Conservation (phyloP, 2,329 filamentous ascomycete species). For the Cyclaneusma minus region DNA sequence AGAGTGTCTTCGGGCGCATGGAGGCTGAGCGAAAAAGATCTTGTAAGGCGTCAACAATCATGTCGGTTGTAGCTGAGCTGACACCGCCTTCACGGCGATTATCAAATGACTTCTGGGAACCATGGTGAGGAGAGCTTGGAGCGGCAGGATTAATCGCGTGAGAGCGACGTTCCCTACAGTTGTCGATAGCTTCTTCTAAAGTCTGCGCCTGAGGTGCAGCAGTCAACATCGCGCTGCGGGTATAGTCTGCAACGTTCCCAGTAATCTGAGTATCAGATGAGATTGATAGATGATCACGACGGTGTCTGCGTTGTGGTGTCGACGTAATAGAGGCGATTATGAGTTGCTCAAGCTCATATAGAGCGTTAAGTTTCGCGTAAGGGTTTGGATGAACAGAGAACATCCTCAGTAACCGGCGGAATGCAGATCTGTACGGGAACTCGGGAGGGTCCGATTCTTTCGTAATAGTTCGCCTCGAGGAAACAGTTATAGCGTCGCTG, state of each 20-base stretch:
- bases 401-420: constrained; percentile 63
- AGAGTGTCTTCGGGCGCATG: constrained; percentile 64
- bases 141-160: constrained; percentile 30
- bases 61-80: constrained; percentile 24
- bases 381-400: constrained; percentile 87
- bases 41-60: constrained; percentile 50
- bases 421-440: constrained; percentile 71
- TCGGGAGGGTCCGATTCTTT: constrained; percentile 24
- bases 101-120: constrained; percentile 58
- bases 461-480: constrained; percentile 9
- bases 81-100: constrained; percentile 70
- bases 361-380: constrained; percentile 65
- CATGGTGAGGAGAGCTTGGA: constrained; percentile 20
- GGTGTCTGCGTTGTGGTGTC: too few relatives aligned
- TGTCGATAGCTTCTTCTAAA: constrained; percentile 54
- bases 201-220: constrained; percentile 25
- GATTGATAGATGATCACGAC: too few relatives aligned
- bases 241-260: constrained; percentile 2
- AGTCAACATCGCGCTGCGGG: constrained; percentile 5
- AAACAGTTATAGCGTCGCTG: constrained; percentile 9
- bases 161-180: constrained; percentile 51
- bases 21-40: constrained; percentile 50
- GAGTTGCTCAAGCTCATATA: constrained; percentile 71
- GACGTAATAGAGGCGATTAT: constrained; percentile 67
- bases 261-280: too few relatives aligned